Base-by-base conservation (phyloP, 31 red algal genomes). In the Odonthalia washingtoniensis region DNA sequence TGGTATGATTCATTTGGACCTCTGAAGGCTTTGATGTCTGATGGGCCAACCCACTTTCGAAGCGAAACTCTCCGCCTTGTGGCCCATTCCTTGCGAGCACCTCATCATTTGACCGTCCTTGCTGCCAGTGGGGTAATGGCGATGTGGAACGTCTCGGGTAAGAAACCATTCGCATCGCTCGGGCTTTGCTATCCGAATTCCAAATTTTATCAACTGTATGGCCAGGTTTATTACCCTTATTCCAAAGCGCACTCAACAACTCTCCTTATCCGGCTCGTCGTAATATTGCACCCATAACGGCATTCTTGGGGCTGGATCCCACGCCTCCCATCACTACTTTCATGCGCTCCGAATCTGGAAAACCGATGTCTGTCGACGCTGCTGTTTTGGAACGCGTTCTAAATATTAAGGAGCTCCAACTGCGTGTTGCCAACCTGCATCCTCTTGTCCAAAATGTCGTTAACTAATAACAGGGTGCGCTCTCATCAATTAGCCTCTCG, bases 311-410 rank as follows among this genome's bases (percentile, higher is more conserved):
- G 2, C 12, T 45, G 40, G 39, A 76, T 14, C 73, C 73, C 2
- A 76, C 73, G 5, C 73, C 73, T 2, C 73, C 73, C 3, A 76
- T 76, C 2, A 30, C 38, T 46, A 76, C 73, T 1, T 76, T 76
- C 33, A 31, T 76, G 1, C 38, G 73, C 40, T 31, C 38, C 6
- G 2, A 40, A 9, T 52, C 35, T 1, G 31, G 43, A 5, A 1
- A 42, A 2, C 1, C 34, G 1, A 46, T 45, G 1, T 9, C 12
- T 2, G 38, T 76, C 3, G 1, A 2, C 5, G 39, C 33, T 1
- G 73, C 2, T 2, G 43, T 40, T 24, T 26, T 42, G 3, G 39
- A 76, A 24, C 4, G 18, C 2, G 1, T 32, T 46, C 43, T 76
- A 1, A 76, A 76, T 46, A 76, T 76, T 39, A 1, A 44, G 33